Base-by-base conservation (phyloP, 2,329 filamentous ascomycete species). In the Fusarium coicis region DNA sequence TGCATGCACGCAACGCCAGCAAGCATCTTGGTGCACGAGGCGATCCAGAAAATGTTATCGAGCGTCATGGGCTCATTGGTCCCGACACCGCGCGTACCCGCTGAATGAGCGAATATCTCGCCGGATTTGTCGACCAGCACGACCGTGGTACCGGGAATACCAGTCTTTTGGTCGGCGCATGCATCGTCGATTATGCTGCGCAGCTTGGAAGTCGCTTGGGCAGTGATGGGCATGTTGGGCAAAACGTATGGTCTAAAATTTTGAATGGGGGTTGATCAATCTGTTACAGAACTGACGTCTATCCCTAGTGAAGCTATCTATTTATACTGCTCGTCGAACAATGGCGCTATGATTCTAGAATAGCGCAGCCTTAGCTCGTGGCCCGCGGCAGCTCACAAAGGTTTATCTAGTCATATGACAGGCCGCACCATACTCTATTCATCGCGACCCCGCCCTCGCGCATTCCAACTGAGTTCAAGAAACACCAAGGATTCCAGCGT, bases 21-120 rank as follows among this genome's bases (percentile, higher is more conserved):
- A 18, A 90, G 79, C 81, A 89, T 82, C 79, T 90, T 90, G 21
- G 88, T 89, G 75, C 86, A 89, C 1, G 87, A 89, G 0, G 88
- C 88, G 10, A 90, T 82, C 87, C 86, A 89, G 76, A 91, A 93
- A 2, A 89, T 81, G 14, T 84, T 89, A 43, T 93, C 89, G 0
- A 89, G 80, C 0, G 85, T 86, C 87, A 93, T 90, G 8, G 85
- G 82, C 50, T 89, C 85, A 1, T 81, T 73, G 5, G 81, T 81
- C 1, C 55, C 79, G 10, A 83, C 52, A 1, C 87, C 88, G 6
- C 83, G 80, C 23, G 82, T 85, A 2, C 88, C 88, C 0, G 85
- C 80, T 0, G 87, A 80, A 73, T 89, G 82, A 5, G 82, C 81
- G 70, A 88, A 85, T 2, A 86, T 77, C 14, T 87, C 85, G 26